Evolutionary conservation across 495 filamentous ascomycete genomes (phyloP).

Genomic region (Penicillium desertorum): DNA sequence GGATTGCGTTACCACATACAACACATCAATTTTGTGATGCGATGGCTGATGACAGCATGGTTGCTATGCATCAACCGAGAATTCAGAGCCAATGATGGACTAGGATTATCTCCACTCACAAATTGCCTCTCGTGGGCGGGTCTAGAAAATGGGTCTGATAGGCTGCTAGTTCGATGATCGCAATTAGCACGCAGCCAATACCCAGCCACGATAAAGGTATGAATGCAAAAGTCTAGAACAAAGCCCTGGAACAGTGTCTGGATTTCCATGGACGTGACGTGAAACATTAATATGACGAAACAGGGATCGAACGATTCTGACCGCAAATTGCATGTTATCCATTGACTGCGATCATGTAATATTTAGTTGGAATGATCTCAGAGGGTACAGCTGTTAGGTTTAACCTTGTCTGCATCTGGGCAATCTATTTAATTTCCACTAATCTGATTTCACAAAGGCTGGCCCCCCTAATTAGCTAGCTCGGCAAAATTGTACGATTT

Average conservation of each 20-base stretch:
- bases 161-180: neutral
- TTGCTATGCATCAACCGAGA: neutral
- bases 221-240: neutral
- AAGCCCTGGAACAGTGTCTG: neutral
- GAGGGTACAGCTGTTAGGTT: neutral
- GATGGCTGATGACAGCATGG: neutral
- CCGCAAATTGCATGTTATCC: neutral
- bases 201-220: neutral
- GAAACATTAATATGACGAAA: neutral
- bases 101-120: neutral
- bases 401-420: neutral
- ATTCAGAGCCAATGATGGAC: neutral
- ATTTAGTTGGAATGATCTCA: neutral
- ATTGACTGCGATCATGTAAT: neutral
- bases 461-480: neutral
- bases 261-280: neutral
- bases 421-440: neutral
- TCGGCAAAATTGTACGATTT: neutral
- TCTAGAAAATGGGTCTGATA: neutral
- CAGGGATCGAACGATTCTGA: neutral
- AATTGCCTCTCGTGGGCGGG: neutral
- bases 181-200: neutral
- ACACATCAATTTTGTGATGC: neutral
- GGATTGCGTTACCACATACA: neutral
- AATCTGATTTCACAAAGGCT: neutral